Evolutionary conservation across 176 grass and related monocot species (phyloP).

Genomic region (Eragrostis curvula): DNA sequence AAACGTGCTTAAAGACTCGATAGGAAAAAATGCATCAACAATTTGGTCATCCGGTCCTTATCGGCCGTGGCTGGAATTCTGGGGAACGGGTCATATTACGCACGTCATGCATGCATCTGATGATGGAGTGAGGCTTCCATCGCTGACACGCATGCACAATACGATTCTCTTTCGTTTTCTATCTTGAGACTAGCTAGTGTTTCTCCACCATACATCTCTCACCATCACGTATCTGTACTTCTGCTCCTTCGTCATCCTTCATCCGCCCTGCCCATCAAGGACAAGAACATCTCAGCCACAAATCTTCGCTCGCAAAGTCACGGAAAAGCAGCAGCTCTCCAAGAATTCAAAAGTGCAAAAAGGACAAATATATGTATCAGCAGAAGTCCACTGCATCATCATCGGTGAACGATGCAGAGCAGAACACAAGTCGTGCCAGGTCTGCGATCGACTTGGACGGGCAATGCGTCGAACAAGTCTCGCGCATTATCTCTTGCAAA

Average conservation of each 20-base stretch:
- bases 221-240: not conserved
- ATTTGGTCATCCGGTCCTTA: conserved; percentile 3
- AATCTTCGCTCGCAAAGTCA: conserved; percentile 35
- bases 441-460: not conserved
- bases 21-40: not conserved
- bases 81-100: not conserved
- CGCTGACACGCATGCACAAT: not conserved
- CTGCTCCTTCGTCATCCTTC: not conserved
- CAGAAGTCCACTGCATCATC: conserved; percentile 21
- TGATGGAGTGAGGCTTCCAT: not conserved
- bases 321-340: not conserved
- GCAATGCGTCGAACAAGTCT: not conserved
- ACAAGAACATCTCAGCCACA: not conserved
- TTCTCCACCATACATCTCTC: not conserved
- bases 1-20: not conserved
- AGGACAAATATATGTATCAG: not conserved
- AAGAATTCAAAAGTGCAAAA: conserved; percentile 28
- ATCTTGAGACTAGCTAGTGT: not conserved
- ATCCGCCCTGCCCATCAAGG: not conserved
- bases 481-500: not conserved
- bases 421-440: not conserved
- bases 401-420: not conserved
- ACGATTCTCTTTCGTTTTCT: not conserved
- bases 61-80: conserved; percentile 8
- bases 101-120: not conserved